Conservation (phyloP, 73 alveolate species). For the Stentor coeruleus region DNA sequence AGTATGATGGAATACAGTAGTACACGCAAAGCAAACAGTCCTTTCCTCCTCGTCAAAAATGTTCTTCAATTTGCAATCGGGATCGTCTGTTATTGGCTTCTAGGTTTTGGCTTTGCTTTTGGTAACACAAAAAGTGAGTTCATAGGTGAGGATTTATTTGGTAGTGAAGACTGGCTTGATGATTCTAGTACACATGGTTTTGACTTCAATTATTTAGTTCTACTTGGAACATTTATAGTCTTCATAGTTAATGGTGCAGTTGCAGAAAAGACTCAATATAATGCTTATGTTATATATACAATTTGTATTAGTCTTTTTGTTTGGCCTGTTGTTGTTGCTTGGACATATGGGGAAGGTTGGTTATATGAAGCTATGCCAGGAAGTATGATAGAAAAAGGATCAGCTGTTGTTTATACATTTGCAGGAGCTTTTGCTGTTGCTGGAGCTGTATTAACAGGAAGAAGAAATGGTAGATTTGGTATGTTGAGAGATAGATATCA, state of each 20-base stretch:
- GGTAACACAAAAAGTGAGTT: conserved; percentile 6
- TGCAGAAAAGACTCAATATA: background rate
- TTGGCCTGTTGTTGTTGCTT: conserved; percentile 24
- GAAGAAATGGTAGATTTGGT: conserved; percentile 8
- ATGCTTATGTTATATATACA: background rate
- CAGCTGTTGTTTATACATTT: background rate
- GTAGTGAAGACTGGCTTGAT: background rate
- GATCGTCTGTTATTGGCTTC: background rate
- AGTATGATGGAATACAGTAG: background rate
- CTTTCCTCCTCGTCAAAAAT: background rate
- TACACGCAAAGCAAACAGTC: background rate
- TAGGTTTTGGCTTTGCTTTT: background rate
- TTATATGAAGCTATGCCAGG: background rate
- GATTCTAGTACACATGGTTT: background rate
- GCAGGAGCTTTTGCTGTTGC: background rate
- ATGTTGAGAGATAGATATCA: background rate
- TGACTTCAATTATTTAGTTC: background rate
- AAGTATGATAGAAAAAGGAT: background rate
- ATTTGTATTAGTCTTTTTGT: background rate
- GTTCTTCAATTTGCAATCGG: conserved; percentile 5
- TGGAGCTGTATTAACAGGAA: conserved; percentile 24
- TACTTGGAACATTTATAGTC: background rate
- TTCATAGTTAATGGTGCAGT: conserved; percentile 1
- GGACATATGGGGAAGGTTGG: conserved; percentile 18
- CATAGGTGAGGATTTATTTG: background rate